Base-by-base conservation (phyloP, 139 green algal species). In the Chlorella ohadii region DNA sequence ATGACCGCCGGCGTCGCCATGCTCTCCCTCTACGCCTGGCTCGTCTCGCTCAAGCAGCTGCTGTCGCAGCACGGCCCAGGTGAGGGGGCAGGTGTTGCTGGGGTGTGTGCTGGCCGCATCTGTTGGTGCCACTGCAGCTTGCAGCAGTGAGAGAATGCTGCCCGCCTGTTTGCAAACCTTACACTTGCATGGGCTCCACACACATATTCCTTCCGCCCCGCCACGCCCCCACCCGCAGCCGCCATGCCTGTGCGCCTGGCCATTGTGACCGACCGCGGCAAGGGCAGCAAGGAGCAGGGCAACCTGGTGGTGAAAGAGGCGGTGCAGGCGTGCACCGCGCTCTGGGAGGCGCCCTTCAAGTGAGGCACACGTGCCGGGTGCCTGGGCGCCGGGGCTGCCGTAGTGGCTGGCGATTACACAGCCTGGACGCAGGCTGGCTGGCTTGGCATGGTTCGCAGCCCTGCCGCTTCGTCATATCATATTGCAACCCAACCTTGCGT, bases 241-340 rank as follows among this genome's bases (percentile, higher is more conserved):
- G 56, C 78, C 41, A 59, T 87, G 78, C 89, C 87, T 1, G 36
- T 74, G 33, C 51, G 51, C 25, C 65, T 92, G 47, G 79, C 47
- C 63, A 84, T 92, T 22, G 87, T 92, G 34, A 89, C 84, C 28
- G 89, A 92, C 86, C 77, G 81, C 31, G 87, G 88, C n/a, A 90
- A 90, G 68, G 82, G 75, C 41, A 91, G 86, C 82, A 90, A 88
- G 71, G 94, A 97, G 88, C 93, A 96, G 86, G 94, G 93, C 78
- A 97, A 97, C 89, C 91, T 95, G 85, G 94, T 96, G 70, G 94
- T 97, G 59, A 97, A 96, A 91, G 94, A 97, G 83, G 94, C 94
- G 20, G 90, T 97, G 17, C 86, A 85, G 28, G 90, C 90, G 39
- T 92, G 94, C 78, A 93, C 96, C 90, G 77, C 71, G 51, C 89